Conservation (phyloP, 176 grass and related monocot species). For the Oryza officinalis region DNA sequence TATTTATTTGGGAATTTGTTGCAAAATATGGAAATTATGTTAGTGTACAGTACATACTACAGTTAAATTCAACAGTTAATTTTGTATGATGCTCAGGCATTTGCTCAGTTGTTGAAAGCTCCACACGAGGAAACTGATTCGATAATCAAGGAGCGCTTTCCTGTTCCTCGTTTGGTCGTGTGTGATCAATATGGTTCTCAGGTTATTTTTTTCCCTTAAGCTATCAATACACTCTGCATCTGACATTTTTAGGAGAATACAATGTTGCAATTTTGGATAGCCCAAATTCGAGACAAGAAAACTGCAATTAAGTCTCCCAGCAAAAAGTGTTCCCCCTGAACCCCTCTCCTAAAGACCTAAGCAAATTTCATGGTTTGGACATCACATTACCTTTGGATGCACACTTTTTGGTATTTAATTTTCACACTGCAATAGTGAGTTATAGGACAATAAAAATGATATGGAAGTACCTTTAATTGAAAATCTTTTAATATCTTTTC, state of each 20-base stretch:
- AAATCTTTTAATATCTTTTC: neutral
- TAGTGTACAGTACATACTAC: slow-evolving; percentile 3
- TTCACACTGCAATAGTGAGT: neutral
- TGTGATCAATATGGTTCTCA: slow-evolving; percentile 97
- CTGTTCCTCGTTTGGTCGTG: slow-evolving; percentile 84
- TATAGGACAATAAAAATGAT: neutral
- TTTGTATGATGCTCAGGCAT: slow-evolving; percentile 54
- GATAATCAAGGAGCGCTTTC: slow-evolving; percentile 82
- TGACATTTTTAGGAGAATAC: neutral
- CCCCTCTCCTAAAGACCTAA: neutral
- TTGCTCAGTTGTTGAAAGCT: slow-evolving; percentile 81
- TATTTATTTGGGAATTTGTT: neutral
- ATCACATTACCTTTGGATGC: neutral
- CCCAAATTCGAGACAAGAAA: neutral
- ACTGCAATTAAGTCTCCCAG: slow-evolving; percentile 13
- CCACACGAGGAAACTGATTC: slow-evolving; percentile 77
- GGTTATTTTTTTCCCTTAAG: slow-evolving; percentile 46
- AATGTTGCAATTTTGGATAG: neutral
- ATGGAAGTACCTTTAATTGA: neutral
- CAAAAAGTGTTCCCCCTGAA: neutral
- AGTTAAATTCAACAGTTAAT: neutral
- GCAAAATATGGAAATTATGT: neutral
- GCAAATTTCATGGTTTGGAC: neutral
- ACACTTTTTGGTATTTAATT: neutral
- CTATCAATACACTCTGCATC: neutral